Conservation (phyloP, 441 rosid genomes). For the Bocquillonia castaneifolia region DNA sequence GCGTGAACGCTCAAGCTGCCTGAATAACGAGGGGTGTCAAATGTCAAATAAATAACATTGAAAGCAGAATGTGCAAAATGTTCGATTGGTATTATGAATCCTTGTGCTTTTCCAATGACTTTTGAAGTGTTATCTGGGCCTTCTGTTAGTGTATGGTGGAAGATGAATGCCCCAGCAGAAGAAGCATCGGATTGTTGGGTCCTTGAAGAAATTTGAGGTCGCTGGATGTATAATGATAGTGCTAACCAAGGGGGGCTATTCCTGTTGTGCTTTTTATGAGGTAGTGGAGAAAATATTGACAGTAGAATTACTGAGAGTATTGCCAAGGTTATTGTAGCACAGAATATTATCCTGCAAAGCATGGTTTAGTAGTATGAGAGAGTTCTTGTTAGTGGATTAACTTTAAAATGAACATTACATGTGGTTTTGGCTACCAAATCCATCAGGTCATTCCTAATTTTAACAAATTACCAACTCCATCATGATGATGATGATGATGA, state of each 20-base stretch:
- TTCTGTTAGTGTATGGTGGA: conserved; percentile 54
- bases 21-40: conserved; percentile 43
- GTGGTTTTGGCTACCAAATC: conserved; percentile 35
- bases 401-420: conserved; percentile 1
- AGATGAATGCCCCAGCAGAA: conserved; percentile 45
- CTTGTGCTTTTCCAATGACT: conserved; percentile 66
- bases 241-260: conserved; percentile 41
- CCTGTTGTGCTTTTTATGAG: conserved; percentile 28
- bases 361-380: conserved; percentile 27
- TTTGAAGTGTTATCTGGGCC: conserved; percentile 67
- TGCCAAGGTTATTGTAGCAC: conserved; percentile 39
- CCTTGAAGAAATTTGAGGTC: conserved; percentile 32
- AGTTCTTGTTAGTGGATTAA: neutral
- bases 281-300: conserved; percentile 50
- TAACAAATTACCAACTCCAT: too few species aligned
- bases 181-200: conserved; percentile 13
- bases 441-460: neutral
- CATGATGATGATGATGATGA: too few species aligned
- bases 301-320: conserved; percentile 48
- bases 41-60: conserved; percentile 60
- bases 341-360: conserved; percentile 62
- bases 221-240: conserved; percentile 65
- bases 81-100: conserved; percentile 61
- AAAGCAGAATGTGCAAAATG: conserved; percentile 57
- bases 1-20: conserved; percentile 70